A percentile compares a stretch with the other conserved stretches of the same genome.
These are phyloP conservation scores for Tolypocladium inflatum DNA, from an alignment of 2,329 filamentous ascomycete genomes.

Conservation along the genomic window DNA sequence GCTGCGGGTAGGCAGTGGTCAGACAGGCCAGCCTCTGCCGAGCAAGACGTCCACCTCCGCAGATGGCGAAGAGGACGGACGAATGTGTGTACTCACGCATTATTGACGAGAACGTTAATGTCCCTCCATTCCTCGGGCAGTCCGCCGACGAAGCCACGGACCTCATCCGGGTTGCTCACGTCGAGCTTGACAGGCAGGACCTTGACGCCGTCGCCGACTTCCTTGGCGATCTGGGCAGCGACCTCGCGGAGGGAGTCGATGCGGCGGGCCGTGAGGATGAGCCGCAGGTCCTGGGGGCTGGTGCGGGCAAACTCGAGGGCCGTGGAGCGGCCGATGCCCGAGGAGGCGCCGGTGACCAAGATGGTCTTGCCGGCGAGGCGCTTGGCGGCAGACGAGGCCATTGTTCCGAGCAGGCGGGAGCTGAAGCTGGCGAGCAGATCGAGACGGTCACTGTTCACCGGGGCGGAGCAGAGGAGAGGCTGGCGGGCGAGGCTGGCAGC, in stretches of 20 bases:
- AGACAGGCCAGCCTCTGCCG: not conserved
- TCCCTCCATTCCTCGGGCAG: slow-evolving; percentile 76
- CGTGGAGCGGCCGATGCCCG: slow-evolving; percentile 74
- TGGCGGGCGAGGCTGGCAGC: not conserved
- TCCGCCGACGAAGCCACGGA: slow-evolving; percentile 60
- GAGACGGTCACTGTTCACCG: not conserved
- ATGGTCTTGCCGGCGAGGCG: slow-evolving; percentile 91
- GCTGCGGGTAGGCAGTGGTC: slow-evolving; percentile 28
- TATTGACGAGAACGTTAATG: slow-evolving; percentile 88
- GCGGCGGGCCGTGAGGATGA: slow-evolving; percentile 83
- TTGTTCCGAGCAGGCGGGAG: slow-evolving; percentile 9
- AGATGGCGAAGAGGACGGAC: not conserved
- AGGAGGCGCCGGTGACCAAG: slow-evolving; percentile 84
- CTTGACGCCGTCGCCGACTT: slow-evolving; percentile 72
- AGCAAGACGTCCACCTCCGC: not conserved
- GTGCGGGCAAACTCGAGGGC: slow-evolving; percentile 93
- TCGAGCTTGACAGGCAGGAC: slow-evolving; percentile 79
- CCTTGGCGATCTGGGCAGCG: slow-evolving; percentile 63
- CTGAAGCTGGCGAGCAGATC: not conserved
- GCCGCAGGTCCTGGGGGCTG: slow-evolving; percentile 65
- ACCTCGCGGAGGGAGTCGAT: slow-evolving; percentile 69
- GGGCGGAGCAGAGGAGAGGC: not conserved
- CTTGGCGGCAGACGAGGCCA: slow-evolving; percentile 53
- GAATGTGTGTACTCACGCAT: slow-evolving; percentile 56
- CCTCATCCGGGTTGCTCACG: slow-evolving; percentile 69